Base-by-base conservation (phyloP, 768 basidiomycete species). In the Clitopilus passeckerianus region DNA sequence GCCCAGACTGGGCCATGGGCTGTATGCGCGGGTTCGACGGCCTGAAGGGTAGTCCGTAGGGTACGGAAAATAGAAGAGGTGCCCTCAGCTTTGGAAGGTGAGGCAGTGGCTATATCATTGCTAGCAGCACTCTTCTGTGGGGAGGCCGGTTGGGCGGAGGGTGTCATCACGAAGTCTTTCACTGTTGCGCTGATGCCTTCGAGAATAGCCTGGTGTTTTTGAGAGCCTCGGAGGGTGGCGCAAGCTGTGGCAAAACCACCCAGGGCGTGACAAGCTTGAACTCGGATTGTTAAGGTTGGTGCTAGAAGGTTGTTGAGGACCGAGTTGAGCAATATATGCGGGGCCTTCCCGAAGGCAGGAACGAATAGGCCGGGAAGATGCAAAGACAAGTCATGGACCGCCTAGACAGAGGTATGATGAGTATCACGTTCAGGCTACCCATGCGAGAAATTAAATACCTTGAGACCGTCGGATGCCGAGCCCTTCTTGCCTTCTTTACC, bases 401-500 rank as follows among this genome's bases (percentile, higher is more conserved):
- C 90, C 90, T 91, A 57, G 10, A 37, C 46, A 50, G n/a, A 12
- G 10, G 7, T 33, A 22, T 59, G 58, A 35, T 14, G 3, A 22
- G 20, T 30, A 53, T 56, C 50, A 27, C 46, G 15, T 30, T 30
- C 27, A 30, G 27, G 7, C 27, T 30, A 7, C 27, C 27, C 27
- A 30, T 24, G 24, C 43, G 58, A 53, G 61, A 57, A 61, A 23
- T 34, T 57, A 68, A 72, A 64, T 67, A 87, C 91, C 81, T 86
- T 90, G 52, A 92, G 77, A 20, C 89, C 90, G 69, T 94, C 91
- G 34, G 81, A 87, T 1, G 79, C 81, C 4, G 91, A 85, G 0
- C 92, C 92, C 66, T 91, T 93, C 76, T 93, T 93, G 9, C 92
- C 92, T 69, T 94, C 92, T 68, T 90, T 91, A 5, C 92, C 92